Evolutionary conservation across 139 green algal genomes (phyloP).

Genomic region (Marvania coccoides): DNA sequence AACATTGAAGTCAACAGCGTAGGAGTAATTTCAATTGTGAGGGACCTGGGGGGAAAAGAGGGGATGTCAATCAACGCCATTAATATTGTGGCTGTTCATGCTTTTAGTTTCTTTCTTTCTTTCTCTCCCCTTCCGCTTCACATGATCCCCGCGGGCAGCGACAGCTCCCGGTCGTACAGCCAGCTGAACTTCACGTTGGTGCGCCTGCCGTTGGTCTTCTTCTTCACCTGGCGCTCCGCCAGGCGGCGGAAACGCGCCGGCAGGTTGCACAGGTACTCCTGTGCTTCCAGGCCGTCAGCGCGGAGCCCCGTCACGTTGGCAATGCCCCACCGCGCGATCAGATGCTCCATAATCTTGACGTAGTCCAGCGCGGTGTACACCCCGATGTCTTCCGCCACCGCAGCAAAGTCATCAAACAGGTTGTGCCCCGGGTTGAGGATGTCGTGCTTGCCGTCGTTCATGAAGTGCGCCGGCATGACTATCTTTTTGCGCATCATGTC

Average conservation of each 20-base stretch:
- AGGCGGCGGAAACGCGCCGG: constrained; percentile 4
- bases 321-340: constrained; percentile 76
- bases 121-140: not conserved
- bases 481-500: constrained; percentile 99
- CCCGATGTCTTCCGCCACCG: constrained; percentile 76
- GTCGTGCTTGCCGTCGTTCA: constrained; percentile 82
- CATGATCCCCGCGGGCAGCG: not conserved
- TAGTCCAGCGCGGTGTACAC: constrained; percentile 78
- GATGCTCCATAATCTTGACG: constrained; percentile 87
- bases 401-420: constrained; percentile 87
- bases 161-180: constrained; percentile 21
- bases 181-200: constrained; percentile 15
- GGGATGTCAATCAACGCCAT: not conserved
- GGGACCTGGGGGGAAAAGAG: not conserved
- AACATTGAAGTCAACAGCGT: too few relatives aligned
- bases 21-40: not conserved
- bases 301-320: constrained; percentile 38
- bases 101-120: not conserved
- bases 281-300: constrained; percentile 53
- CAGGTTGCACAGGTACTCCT: constrained; percentile 35
- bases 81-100: not conserved
- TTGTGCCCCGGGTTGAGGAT: constrained; percentile 49
- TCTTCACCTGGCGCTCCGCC: constrained; percentile 4
- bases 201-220: not conserved
- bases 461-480: constrained; percentile 95